Base-by-base conservation (phyloP, 768 basidiomycete genomes). In the Paxillus rubicundulus region DNA sequence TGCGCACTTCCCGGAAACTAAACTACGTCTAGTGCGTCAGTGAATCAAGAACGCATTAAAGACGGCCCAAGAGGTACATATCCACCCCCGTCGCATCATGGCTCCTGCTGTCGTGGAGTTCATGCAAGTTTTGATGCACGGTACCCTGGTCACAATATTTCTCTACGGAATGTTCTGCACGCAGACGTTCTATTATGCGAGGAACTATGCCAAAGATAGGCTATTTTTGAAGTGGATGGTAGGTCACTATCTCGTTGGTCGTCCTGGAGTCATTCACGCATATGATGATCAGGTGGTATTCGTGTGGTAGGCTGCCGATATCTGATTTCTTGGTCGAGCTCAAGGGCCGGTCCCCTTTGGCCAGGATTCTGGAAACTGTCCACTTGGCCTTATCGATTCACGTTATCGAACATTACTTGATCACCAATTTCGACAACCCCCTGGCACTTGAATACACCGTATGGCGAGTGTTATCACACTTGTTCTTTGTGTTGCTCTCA, bases 381-480 rank as follows among this genome's bases (percentile, higher is more conserved):
- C 60, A 61, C 24, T 52, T 56, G 5, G 47, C 43, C 10, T 47
- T 61, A n/a, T 57, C 60, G 8, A 40, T 61, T 36, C 46, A 61
- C 24, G 33, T 52, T 7, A 1, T 61, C 4, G 49, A 61, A 47
- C 47, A 45, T 12, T 61, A 61, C 37, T 9, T 61, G 43, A 61
- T 61, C 12, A 27, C 49, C 14, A 49, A 61, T 39, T 61, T 58
- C 4, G 21, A 38, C 12, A 50, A 61, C 28, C 17, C 17, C 0
- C 5, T 10, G 4, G 30, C 37, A 9, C 42, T 54, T 21, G 38
- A n/a, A 6, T 41, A 47, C 21, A 45, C 36, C n/a, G 48, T 61
- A 1, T 61, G 60, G 60, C 62, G 18, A 42, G 56, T 21, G 16
- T 8, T 5, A 5, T 8, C 10, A 34, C 14, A 17, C 20, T 3